Evolutionary conservation across 108 stramenopile genomes (phyloP).

Genomic region (Fragilariopsis cylindrus): DNA sequence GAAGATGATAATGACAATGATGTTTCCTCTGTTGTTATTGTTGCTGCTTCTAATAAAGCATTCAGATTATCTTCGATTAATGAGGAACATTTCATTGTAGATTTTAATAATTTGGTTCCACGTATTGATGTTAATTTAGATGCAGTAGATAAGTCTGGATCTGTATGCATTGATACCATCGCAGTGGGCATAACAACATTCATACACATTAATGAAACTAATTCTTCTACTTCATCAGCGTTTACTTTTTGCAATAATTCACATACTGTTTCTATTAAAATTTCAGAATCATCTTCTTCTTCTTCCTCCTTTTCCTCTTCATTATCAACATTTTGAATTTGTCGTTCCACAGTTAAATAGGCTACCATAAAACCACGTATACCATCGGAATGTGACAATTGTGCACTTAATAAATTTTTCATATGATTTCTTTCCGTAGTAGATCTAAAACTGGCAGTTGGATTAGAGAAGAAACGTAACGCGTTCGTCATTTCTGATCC

Average conservation of each 20-base stretch:
- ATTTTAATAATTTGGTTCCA: constrained; percentile 39
- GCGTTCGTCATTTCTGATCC: constrained; percentile 16
- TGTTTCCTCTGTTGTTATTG: background rate
- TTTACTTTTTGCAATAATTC: constrained; percentile 5
- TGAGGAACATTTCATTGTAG: background rate
- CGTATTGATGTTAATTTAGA: constrained; percentile 58
- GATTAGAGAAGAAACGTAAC: background rate
- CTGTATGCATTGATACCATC: constrained; percentile 65
- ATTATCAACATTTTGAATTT: constrained; percentile 1
- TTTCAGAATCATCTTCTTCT: constrained; percentile 30
- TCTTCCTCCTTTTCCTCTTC: background rate
- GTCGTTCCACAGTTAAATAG: constrained; percentile 50
- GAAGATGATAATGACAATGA: background rate
- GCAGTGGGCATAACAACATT: constrained; percentile 83
- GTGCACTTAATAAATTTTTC: constrained; percentile 18
- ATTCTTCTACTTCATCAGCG: constrained; percentile 17
- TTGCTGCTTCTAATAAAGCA: constrained; percentile 50
- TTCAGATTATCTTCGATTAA: constrained; percentile 32
- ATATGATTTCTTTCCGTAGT: background rate
- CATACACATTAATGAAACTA: constrained; percentile 69
- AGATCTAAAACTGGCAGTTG: background rate
- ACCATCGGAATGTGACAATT: constrained; percentile 65
- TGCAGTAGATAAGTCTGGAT: constrained; percentile 43
- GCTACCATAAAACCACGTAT: constrained; percentile 79
- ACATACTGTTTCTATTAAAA: constrained; percentile 43